phyloP scores from a whole-genome alignment of 139 green algal genomes.

The Tetratostichococcus sp. region DNA sequence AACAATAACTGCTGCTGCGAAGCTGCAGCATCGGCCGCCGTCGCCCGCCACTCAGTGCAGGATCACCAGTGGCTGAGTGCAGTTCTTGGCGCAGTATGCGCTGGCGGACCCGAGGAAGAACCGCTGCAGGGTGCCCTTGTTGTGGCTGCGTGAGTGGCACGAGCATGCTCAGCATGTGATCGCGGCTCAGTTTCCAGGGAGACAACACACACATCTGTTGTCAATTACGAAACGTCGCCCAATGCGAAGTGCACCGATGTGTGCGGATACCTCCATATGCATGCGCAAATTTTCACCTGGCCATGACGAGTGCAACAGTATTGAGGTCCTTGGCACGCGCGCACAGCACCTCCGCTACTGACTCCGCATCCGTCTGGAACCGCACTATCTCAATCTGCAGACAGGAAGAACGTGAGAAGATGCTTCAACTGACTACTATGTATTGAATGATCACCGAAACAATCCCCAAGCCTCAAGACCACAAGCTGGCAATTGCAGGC shows the following conservation, averaged over 20 bases:
- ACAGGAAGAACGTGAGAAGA: background rate
- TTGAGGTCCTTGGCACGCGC: slow-evolving; percentile 18
- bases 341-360: slow-evolving; percentile 19
- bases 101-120: slow-evolving; percentile 32
- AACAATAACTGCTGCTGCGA: too few relatives aligned
- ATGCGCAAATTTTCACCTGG: too few relatives aligned
- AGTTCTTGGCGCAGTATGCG: slow-evolving; percentile 23
- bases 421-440: too few relatives aligned
- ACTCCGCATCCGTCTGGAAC: slow-evolving; percentile 5
- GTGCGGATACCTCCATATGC: too few relatives aligned
- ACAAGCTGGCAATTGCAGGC: too few relatives aligned
- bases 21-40: too few relatives aligned
- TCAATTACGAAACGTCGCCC: too few relatives aligned
- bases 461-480: too few relatives aligned
- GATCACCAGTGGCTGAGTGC: slow-evolving; percentile 24
- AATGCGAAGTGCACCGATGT: too few relatives aligned
- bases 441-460: too few relatives aligned
- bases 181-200: background rate
- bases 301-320: slow-evolving; percentile 17
- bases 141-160: slow-evolving; percentile 7
- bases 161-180: background rate
- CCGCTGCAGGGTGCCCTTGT: slow-evolving; percentile 2
- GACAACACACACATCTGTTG: too few relatives aligned
- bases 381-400: background rate
- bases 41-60: slow-evolving; percentile 16